A percentile compares a stretch with the other conserved stretches of the same genome.
Evolutionary conservation across 306 rosid genomes (phyloP).

Genomic region (Begonia fuchsioides): DNA sequence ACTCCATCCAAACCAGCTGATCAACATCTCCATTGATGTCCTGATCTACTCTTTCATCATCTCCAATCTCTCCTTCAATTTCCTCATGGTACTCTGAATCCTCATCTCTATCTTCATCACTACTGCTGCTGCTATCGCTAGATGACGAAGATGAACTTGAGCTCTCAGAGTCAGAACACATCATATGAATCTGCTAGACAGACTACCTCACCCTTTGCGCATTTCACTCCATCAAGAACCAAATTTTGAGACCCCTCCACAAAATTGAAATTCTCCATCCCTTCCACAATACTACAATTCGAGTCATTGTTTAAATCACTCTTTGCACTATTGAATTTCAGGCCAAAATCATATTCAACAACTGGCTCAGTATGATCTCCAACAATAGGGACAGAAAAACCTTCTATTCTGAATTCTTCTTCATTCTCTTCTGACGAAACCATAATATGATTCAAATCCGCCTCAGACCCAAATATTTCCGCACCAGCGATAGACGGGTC

Average conservation of each 20-base stretch:
- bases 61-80: slow-evolving; percentile 71
- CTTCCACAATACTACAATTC: slow-evolving; percentile 24
- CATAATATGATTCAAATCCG: not conserved
- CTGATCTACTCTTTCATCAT: slow-evolving; percentile 14
- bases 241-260: slow-evolving; percentile 8
- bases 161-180: slow-evolving; percentile 29
- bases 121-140: slow-evolving; percentile 13
- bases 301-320: slow-evolving; percentile 10
- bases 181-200: slow-evolving; percentile 10
- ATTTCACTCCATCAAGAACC: slow-evolving; percentile 11
- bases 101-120: slow-evolving; percentile 7
- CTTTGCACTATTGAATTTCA: slow-evolving; percentile 12
- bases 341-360: slow-evolving; percentile 3
- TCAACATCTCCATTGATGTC: slow-evolving; percentile 9
- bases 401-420: not conserved
- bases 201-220: slow-evolving; percentile 7
- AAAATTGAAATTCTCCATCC: slow-evolving; percentile 37
- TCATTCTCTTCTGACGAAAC: slow-evolving; percentile 1
- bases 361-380: slow-evolving; percentile 6
- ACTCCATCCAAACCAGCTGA: slow-evolving; percentile 13
- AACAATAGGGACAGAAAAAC: not conserved
- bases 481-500: slow-evolving; percentile 18
- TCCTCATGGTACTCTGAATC: slow-evolving; percentile 7
- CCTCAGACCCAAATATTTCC: slow-evolving; percentile 4
- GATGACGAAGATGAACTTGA: slow-evolving; percentile 16